Evolutionary conservation across 441 rosid genomes (phyloP).

Genomic region (Oxalis stricta): DNA sequence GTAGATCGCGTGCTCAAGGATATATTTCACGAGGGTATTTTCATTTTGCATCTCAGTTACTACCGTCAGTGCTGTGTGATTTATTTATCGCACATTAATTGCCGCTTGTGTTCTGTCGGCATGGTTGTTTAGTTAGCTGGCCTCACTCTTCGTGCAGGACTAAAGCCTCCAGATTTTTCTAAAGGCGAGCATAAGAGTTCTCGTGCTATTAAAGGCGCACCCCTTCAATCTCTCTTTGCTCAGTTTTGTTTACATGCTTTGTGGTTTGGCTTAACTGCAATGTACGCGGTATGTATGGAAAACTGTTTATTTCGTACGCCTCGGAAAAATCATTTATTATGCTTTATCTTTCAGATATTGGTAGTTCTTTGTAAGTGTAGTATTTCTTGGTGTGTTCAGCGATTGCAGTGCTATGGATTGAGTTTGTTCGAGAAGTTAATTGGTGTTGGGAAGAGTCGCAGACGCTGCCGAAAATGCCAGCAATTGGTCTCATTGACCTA

Average conservation of each 20-base stretch:
- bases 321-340: too few species aligned
- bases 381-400: slow-evolving; percentile 34
- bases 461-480: slow-evolving; percentile 65
- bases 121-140: neutral
- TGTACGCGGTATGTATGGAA: slow-evolving; percentile 62
- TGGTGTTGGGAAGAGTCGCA: slow-evolving; percentile 99
- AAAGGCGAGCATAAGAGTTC: slow-evolving; percentile 62
- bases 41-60: slow-evolving; percentile 2
- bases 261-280: slow-evolving; percentile 94
- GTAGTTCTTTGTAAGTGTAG: slow-evolving; percentile 9
- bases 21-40: slow-evolving; percentile 73
- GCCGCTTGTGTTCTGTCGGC: neutral
- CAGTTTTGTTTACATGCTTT: slow-evolving; percentile 78
- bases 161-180: slow-evolving; percentile 30
- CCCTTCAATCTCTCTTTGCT: slow-evolving; percentile 66
- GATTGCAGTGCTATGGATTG: slow-evolving; percentile 89
- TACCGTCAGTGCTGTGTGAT: neutral
- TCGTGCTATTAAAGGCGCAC: slow-evolving; percentile 84
- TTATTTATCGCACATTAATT: neutral
- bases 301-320: too few species aligned
- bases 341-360: neutral
- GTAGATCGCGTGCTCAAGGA: slow-evolving; percentile 92
- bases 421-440: slow-evolving; percentile 92
- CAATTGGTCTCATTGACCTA: slow-evolving; percentile 59
- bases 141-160: slow-evolving; percentile 27